Conservation (phyloP, 441 rosid genomes). For the Flueggea neowawraea region DNA sequence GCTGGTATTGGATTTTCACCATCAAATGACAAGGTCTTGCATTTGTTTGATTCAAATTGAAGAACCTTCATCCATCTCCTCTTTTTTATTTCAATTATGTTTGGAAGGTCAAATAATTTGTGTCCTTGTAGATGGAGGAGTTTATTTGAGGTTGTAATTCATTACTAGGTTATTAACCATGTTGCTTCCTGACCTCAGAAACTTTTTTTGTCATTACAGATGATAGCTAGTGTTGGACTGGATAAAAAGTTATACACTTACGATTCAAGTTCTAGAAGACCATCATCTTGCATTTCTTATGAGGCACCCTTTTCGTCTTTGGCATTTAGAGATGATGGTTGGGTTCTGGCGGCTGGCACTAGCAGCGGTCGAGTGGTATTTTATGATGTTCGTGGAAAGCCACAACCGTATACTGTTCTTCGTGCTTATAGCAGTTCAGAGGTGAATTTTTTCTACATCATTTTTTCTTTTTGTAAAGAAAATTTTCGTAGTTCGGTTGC, state of each 20-base stretch:
- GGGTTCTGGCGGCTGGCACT: slow-evolving; percentile 94
- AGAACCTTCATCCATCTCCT: slow-evolving; percentile 32
- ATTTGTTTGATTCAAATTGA: slow-evolving; percentile 86
- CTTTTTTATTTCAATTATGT: not conserved
- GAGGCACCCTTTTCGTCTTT: slow-evolving; percentile 96
- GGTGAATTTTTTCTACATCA: slow-evolving; percentile 34
- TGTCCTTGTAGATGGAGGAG: slow-evolving; percentile 6
- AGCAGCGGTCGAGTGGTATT: slow-evolving; percentile 87
- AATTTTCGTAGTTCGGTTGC: no score
- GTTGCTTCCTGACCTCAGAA: slow-evolving; percentile 12
- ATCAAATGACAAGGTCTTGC: not conserved
- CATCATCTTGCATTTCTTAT: slow-evolving; percentile 67
- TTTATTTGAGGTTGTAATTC: slow-evolving; percentile 7
- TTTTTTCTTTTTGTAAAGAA: no score
- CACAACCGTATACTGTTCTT: slow-evolving; percentile 83
- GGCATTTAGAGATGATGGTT: slow-evolving; percentile 93
- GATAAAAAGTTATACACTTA: slow-evolving; percentile 93
- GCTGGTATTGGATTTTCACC: slow-evolving; percentile 8
- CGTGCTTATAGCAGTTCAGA: slow-evolving; percentile 88
- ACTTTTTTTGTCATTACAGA: slow-evolving; percentile 41
- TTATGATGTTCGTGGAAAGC: slow-evolving; percentile 92
- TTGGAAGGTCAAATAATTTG: not conserved
- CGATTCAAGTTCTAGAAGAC: slow-evolving; percentile 84
- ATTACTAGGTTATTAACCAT: slow-evolving; percentile 2
- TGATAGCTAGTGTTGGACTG: slow-evolving; percentile 91